Evolutionary conservation across 768 basidiomycete genomes (phyloP), one percentile per base, ranked within the genome.

Genomic region (Rhodosporidiobolus sp.): DNA sequence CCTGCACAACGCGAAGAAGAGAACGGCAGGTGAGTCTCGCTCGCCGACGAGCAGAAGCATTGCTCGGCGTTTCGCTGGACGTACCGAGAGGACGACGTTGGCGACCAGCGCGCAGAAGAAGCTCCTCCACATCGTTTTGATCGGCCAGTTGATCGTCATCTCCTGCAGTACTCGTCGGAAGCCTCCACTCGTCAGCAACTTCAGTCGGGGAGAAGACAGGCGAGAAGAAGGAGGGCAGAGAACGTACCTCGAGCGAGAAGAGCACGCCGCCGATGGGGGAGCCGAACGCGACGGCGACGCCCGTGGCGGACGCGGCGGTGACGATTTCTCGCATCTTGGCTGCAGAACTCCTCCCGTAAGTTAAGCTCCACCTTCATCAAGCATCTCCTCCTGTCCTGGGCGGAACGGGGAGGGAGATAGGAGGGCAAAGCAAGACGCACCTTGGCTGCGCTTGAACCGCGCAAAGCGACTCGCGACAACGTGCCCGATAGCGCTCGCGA

Each of bases 101-200:
- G 96, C 96, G 58, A 98, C 90, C 58, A 99, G 85, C 46, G 96
- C 96, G 81, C 96, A 98, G 79, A 98, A 89, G 81, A 98, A 96
- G 79, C 92, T 94, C 78, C 89, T 85, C 95, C 95, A 98, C 93
- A 98, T 96, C 9, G 95, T 98, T 81, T 92, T 90, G 82, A 94
- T 94, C 68, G 90, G 95, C 81, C 97, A 98, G 50, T 87, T 89
- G 80, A 93, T 90, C 81, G 92, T 95, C 96, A 99, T 99, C 87
- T 99, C 96, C 92, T 94, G 78, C 30, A 20, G 35, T 5, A 16
- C n/a, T 58, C 38, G 35, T 74, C 38, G 63, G 17, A n/a, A 30
- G 38, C 14, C 32, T 46, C 50, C 35, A 56, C 28, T n/a, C 59
- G 50, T 38, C 8, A 38, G 28, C 7, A 34, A 35, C 28, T 35